Percentiles rank a stretch among this genome's conserved stretches.
These are phyloP conservation scores for Euphorbia celastroides DNA, from an alignment of 441 rosid genomes.

Conservation along the genomic window DNA sequence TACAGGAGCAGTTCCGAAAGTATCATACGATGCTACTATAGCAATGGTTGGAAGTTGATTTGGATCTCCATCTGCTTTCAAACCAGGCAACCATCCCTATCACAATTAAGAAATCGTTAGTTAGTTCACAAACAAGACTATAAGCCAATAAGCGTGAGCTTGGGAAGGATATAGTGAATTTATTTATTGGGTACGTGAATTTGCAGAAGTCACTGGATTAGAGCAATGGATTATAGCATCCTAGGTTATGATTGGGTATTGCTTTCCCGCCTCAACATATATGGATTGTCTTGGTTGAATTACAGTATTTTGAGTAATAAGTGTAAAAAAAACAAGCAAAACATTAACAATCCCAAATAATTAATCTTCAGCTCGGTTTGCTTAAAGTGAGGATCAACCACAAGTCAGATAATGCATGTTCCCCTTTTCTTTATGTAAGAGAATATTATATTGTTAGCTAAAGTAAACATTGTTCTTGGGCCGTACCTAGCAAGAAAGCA, in stretches of 20 bases:
- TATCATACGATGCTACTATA: constrained; percentile 90
- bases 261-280: neutral
- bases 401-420: neutral
- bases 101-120: constrained; percentile 18
- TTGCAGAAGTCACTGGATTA: neutral
- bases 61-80: constrained; percentile 80
- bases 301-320: neutral
- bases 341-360: neutral
- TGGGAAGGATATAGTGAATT: neutral
- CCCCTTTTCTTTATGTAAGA: neutral
- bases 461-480: neutral
- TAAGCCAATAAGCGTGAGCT: constrained; percentile 15
- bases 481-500: neutral
- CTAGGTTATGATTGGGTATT: too few relatives aligned
- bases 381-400: neutral
- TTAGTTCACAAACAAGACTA: constrained; percentile 19
- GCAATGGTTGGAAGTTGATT: constrained; percentile 95
- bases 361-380: neutral
- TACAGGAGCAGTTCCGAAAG: constrained; percentile 98
- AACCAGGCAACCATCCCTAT: constrained; percentile 97
- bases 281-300: neutral
- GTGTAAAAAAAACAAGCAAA: neutral
- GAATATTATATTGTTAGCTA: neutral
- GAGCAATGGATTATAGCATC: neutral
- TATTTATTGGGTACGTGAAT: neutral